These are phyloP conservation scores for Pseudonitzschia delicatissima DNA, from an alignment of 108 stramenopile species.

Conservation along the genomic window DNA sequence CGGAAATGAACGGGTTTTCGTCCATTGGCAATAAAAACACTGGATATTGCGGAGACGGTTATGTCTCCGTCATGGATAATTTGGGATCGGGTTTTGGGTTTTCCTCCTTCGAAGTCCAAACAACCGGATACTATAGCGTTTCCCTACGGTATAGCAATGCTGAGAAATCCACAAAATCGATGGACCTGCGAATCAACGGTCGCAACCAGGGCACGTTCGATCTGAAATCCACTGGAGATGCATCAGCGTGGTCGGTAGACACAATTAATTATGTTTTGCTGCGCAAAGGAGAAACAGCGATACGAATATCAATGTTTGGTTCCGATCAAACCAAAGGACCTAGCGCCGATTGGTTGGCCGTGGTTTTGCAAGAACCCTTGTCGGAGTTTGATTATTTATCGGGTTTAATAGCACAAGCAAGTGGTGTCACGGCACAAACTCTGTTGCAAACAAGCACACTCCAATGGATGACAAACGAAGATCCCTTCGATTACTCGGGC, in stretches of 20 bases:
- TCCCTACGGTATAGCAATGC: neutral
- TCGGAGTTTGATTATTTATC: neutral
- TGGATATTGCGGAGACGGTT: conserved; percentile 8
- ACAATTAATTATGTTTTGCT: conserved; percentile 4
- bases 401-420: neutral
- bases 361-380: neutral
- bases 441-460: conserved; percentile 1
- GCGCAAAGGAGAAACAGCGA: neutral
- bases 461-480: conserved; percentile 21
- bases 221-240: conserved; percentile 9
- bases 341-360: neutral
- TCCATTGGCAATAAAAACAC: neutral
- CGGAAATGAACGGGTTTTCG: neutral
- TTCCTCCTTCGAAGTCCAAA: neutral
- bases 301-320: neutral
- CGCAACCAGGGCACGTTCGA: neutral
- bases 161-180: neutral
- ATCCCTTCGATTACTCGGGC: conserved; percentile 8
- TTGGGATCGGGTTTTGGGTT: neutral
- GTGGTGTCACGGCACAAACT: neutral
- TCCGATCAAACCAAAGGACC: neutral
- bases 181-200: neutral
- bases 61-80: neutral
- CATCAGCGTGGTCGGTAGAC: neutral
- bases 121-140: conserved; percentile 3